A percentile compares a stretch with the other conserved stretches of the same genome.
These are phyloP conservation scores for Suhomyces kilbournensis DNA, from an alignment of 805 yeast species.

Conservation along the genomic window DNA sequence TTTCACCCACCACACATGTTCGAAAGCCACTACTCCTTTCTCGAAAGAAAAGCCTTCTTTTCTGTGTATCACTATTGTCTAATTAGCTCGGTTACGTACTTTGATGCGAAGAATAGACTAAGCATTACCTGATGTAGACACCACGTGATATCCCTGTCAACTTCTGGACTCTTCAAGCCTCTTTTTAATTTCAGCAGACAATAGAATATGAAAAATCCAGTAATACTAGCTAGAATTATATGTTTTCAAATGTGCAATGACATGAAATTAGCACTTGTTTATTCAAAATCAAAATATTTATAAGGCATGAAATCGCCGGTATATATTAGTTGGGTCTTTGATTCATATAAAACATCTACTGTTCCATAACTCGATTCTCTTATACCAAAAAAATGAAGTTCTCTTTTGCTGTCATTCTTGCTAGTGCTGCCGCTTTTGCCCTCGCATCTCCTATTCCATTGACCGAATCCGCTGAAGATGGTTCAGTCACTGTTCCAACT, in stretches of 20 bases:
- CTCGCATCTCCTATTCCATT: neutral
- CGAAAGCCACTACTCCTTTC: neutral
- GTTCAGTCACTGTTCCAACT: neutral
- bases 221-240: neutral
- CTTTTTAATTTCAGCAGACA: neutral
- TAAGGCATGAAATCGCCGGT: neutral
- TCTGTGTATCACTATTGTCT: neutral
- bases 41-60: neutral
- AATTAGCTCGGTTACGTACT: neutral
- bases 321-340: neutral
- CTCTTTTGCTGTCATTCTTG: neutral
- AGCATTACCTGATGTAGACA: neutral
- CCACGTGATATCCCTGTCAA: neutral
- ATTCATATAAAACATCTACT: neutral
- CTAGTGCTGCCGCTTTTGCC: neutral
- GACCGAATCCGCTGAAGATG: neutral
- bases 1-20: neutral
- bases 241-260: neutral
- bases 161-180: neutral
- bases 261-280: neutral
- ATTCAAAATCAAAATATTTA: neutral
- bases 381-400: neutral
- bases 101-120: neutral
- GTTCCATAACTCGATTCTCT: neutral
- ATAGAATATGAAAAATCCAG: neutral